Evolutionary conservation across 2,329 filamentous ascomycete species (phyloP), one percentile per base, ranked within the genome.

Genomic region (Calonectria honghensis): DNA sequence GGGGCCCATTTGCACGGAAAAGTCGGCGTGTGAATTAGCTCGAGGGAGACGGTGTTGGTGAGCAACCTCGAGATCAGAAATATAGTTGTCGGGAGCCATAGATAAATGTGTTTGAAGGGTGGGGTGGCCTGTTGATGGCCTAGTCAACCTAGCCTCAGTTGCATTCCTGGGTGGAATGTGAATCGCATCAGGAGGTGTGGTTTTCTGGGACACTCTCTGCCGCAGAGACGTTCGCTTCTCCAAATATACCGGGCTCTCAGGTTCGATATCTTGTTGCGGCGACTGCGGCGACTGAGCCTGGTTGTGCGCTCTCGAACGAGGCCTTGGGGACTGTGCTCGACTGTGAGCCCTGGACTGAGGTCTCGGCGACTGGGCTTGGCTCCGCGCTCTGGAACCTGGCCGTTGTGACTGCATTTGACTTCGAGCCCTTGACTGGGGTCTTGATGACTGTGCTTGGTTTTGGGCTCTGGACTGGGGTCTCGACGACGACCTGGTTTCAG

Each of bases 151-250:
- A 5, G 75, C 70, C 24, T 83, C 80, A 3, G 73, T 63, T 16
- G 79, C 71, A 31, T 78, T 78, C 27, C 78, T 78, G 2, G 88
- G 86, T 0, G 90, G 90, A 4, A 92, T 89, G 1, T 88, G 88
- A 68, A 92, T 91, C 1, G 89, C 87, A 7, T 89, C 86, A 0
- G 90, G 90, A 0, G 89, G 86, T 6, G 84, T 88, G 9, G 86
- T 88, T 77, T 88, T 90, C n/a, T 88, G 83, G 3, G 90, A 91
- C 1, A 91, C 85, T 14, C 90, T 87, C 67, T 91, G 87, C 6
- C 90, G 86, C 10, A 92, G 80, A 2, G 90, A 92, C 0, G 86
- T 85, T 64, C 85, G 85, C 76, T 87, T 84, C 61, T 84, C 81
- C 2, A 83, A n/a, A 48, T 70, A 76, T 24, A 69, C 45, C 20